Percentiles rank a stretch among this genome's conserved stretches.
These are phyloP conservation scores for Agrocybe pediades DNA, from an alignment of 768 basidiomycete genomes.

Conservation along the genomic window DNA sequence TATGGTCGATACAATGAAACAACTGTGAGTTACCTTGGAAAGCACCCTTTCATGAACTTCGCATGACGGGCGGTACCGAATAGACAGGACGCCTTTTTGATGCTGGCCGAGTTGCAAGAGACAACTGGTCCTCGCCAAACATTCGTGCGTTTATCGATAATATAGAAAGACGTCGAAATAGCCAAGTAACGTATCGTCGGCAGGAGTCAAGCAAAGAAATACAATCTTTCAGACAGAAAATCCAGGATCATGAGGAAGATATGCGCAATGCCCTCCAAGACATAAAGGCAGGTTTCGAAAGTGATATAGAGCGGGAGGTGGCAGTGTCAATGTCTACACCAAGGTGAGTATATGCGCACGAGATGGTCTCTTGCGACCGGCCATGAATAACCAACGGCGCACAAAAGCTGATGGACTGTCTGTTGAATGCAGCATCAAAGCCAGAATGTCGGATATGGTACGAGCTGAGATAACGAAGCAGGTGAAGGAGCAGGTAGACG, in stretches of 20 bases:
- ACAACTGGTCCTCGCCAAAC: neutral
- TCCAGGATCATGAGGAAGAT: conserved; percentile 19
- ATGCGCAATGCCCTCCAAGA: conserved; percentile 10
- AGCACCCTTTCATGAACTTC: no score
- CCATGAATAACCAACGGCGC: neutral
- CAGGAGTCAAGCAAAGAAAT: conserved; percentile 19
- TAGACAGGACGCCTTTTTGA: neutral
- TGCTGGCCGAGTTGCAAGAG: neutral
- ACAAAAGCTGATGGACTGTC: neutral
- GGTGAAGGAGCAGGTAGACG: conserved; percentile 46
- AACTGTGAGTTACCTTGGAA: neutral
- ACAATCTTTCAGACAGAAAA: conserved; percentile 17
- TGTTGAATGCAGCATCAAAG: neutral
- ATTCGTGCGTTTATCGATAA: neutral
- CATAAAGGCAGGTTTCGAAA: conserved; percentile 16
- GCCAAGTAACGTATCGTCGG: neutral
- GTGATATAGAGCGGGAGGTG: conserved; percentile 18
- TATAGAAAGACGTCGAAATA: neutral
- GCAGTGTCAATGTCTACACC: conserved; percentile 7
- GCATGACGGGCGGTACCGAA: neutral
- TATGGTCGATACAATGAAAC: neutral
- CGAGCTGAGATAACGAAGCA: conserved; percentile 41
- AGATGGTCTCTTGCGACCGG: neutral
- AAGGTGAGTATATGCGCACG: conserved; percentile 9
- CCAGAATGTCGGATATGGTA: conserved; percentile 39